These are phyloP conservation scores for Barnettozyma sp. DNA, from an alignment of 805 yeast genomes.

Conservation along the genomic window DNA sequence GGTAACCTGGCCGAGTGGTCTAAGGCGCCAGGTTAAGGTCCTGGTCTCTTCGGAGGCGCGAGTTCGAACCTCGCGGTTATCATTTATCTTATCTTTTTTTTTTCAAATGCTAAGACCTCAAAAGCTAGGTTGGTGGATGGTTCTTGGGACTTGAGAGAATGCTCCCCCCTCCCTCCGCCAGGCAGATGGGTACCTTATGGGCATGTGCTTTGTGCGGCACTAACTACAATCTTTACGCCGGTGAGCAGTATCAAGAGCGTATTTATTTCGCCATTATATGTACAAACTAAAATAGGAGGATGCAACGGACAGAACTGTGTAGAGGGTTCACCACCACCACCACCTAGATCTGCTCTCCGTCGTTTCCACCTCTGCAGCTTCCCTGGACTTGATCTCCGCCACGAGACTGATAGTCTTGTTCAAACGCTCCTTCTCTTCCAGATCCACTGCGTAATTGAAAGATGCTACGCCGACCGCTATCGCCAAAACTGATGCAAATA, in stretches of 20 bases:
- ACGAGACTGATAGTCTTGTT: conserved; percentile 7
- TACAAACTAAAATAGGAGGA: conserved; percentile 1
- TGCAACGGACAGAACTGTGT: too few relatives aligned
- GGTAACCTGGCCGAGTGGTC: conserved; percentile 70
- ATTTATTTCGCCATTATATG: not conserved
- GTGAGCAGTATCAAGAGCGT: too few relatives aligned
- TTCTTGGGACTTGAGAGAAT: not conserved
- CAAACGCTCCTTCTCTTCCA: conserved; percentile 14
- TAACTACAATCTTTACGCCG: too few relatives aligned
- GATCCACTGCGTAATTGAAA: conserved; percentile 18
- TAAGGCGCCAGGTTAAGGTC: conserved; percentile 73
- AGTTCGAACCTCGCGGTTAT: conserved; percentile 83
- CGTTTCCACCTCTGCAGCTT: conserved; percentile 6
- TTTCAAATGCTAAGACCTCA: too few relatives aligned
- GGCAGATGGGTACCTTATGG: too few relatives aligned
- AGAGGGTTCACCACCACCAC: conserved; percentile 1
- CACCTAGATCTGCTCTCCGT: conserved; percentile 5
- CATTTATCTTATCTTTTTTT: conserved; percentile 33
- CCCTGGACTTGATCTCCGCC: conserved; percentile 1
- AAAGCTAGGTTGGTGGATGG: not conserved
- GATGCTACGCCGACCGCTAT: conserved; percentile 17
- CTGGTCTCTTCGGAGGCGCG: conserved; percentile 83
- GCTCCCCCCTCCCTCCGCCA: too few relatives aligned
- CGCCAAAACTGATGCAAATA: conserved; percentile 16
- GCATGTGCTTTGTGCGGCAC: too few relatives aligned